These are phyloP conservation scores for Aspergillus kassunensis DNA, from an alignment of 495 filamentous ascomycete genomes.

Conservation along the genomic window DNA sequence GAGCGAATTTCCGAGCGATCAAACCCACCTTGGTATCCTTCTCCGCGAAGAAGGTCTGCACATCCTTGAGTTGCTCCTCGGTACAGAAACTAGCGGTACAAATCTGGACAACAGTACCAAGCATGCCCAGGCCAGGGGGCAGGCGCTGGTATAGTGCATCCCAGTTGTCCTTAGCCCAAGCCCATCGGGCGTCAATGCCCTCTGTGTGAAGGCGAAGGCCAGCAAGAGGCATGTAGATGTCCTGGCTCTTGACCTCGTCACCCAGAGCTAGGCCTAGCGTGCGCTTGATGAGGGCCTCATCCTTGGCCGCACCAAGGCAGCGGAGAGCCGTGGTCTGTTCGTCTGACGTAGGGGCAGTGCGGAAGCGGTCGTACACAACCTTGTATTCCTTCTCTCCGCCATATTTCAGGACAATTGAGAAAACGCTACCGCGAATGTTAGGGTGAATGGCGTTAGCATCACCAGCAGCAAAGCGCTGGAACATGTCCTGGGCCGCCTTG, in stretches of 20 bases:
- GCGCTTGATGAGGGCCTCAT: slow-evolving; percentile 73
- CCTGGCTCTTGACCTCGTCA: slow-evolving; percentile 89
- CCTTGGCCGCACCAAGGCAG: slow-evolving; percentile 72
- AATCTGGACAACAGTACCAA: slow-evolving; percentile 79
- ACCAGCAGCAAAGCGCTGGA: slow-evolving; percentile 55
- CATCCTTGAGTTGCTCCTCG: slow-evolving; percentile 65
- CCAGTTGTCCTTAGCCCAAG: slow-evolving; percentile 86
- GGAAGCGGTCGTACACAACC: slow-evolving; percentile 74
- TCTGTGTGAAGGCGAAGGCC: slow-evolving; percentile 72
- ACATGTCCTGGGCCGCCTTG: slow-evolving; percentile 61
- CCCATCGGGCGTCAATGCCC: slow-evolving; percentile 78
- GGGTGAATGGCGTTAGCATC: slow-evolving; percentile 60
- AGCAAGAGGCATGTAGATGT: slow-evolving; percentile 83
- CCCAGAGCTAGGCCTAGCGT: slow-evolving; percentile 72
- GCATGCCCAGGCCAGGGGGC: slow-evolving; percentile 77
- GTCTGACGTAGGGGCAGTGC: slow-evolving; percentile 79
- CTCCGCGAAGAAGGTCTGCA: slow-evolving; percentile 74
- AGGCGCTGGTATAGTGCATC: slow-evolving; percentile 68
- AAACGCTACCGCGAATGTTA: slow-evolving; percentile 62
- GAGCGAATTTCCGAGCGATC: background rate
- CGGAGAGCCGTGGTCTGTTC: slow-evolving; percentile 96
- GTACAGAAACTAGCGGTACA: slow-evolving; percentile 78
- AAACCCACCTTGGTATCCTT: slow-evolving; percentile 69
- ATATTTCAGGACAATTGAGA: slow-evolving; percentile 57
- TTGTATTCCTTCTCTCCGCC: slow-evolving; percentile 65